Conservation (phyloP, 2,329 filamentous ascomycete genomes). For the Diaporthe sp. region DNA sequence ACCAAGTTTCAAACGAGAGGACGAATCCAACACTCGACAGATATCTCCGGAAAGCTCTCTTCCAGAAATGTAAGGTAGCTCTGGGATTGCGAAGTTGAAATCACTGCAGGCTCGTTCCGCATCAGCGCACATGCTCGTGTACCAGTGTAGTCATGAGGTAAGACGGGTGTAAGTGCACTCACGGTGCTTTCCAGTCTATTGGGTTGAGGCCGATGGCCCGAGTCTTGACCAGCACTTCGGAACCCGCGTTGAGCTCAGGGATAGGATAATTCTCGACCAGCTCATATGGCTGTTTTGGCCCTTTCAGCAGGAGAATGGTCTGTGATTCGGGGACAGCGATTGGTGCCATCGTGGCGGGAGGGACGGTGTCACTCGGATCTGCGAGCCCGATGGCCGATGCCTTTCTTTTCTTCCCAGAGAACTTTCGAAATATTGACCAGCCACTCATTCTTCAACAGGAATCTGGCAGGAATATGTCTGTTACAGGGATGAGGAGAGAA, state of each 20-base stretch:
- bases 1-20: slow-evolving; percentile 67
- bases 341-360: slow-evolving; percentile 19
- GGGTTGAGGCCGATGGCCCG: slow-evolving; percentile 80
- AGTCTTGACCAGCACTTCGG: slow-evolving; percentile 74
- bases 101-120: slow-evolving; percentile 60
- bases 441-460: slow-evolving; percentile 5
- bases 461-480: not conserved
- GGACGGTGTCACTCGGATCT: slow-evolving; percentile 2
- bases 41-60: slow-evolving; percentile 78
- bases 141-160: not conserved
- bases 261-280: slow-evolving; percentile 49
- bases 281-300: slow-evolving; percentile 48
- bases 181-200: slow-evolving; percentile 83
- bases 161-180: slow-evolving; percentile 51
- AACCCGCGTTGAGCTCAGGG: slow-evolving; percentile 44
- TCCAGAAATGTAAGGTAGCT: slow-evolving; percentile 77
- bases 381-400: not conserved
- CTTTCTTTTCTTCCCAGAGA: slow-evolving; percentile 35
- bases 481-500: not conserved
- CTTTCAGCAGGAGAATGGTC: slow-evolving; percentile 49
- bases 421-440: slow-evolving; percentile 37
- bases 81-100: slow-evolving; percentile 78
- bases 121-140: not conserved
- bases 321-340: slow-evolving; percentile 46
- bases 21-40: slow-evolving; percentile 58